phyloP scores from a whole-genome alignment of 768 basidiomycete species.

The Ramaria rubella region DNA sequence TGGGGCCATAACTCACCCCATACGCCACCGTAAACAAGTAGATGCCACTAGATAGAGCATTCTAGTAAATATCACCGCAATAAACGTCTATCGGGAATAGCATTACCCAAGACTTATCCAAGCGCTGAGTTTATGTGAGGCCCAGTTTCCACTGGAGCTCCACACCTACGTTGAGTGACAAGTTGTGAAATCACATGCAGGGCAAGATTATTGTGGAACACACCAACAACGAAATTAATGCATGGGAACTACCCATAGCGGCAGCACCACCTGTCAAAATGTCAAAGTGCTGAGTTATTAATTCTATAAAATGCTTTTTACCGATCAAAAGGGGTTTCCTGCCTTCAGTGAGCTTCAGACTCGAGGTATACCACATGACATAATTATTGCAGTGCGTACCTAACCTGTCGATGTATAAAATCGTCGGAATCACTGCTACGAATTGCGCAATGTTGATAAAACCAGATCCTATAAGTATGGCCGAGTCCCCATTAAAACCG shows the following conservation, averaged over 20 bases:
- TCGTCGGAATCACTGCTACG: slow-evolving; percentile 66
- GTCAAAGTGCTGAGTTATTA: background rate
- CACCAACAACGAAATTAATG: slow-evolving; percentile 59
- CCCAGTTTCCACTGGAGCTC: slow-evolving; percentile 43
- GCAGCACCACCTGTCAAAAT: slow-evolving; percentile 42
- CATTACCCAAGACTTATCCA: slow-evolving; percentile 65
- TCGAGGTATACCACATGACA: background rate
- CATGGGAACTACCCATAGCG: slow-evolving; percentile 59
- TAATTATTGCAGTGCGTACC: slow-evolving; percentile 32
- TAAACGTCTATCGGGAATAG: background rate
- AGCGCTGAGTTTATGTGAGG: slow-evolving; percentile 47
- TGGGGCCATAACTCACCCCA: slow-evolving; percentile 70
- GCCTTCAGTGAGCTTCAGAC: slow-evolving; percentile 35
- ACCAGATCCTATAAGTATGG: slow-evolving; percentile 63
- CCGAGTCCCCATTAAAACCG: slow-evolving; percentile 53
- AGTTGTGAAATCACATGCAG: background rate
- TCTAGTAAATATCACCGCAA: background rate
- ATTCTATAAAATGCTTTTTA: slow-evolving; percentile 15
- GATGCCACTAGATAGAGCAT: slow-evolving; percentile 38
- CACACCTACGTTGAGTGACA: slow-evolving; percentile 10
- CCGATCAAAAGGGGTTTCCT: slow-evolving; percentile 57
- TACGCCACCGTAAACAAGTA: slow-evolving; percentile 75
- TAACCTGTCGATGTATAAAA: slow-evolving; percentile 59
- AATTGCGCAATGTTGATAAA: slow-evolving; percentile 78
- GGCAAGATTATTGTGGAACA: slow-evolving; percentile 10